phyloP scores from a whole-genome alignment of 2,329 filamentous ascomycete species.

The Ceratocystis lukuohia region DNA sequence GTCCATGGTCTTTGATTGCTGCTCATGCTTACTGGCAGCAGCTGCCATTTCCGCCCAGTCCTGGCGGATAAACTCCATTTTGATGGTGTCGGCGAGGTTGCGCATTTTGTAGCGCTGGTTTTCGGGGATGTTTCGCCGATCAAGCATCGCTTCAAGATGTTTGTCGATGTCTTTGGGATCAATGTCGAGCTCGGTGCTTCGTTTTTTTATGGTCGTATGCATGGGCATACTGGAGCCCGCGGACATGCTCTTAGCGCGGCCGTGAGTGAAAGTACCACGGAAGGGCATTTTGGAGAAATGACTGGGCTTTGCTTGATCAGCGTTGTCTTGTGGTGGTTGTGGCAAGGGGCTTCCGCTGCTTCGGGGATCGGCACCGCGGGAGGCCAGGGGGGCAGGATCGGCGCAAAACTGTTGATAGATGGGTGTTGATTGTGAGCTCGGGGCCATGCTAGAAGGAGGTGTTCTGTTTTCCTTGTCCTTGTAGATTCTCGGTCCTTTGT shows the following conservation, averaged over 20 bases:
- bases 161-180: slow-evolving; percentile 42
- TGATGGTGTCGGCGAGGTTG: slow-evolving; percentile 74
- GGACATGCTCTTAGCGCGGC: slow-evolving; percentile 26
- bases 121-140: slow-evolving; percentile 83
- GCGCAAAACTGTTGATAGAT: slow-evolving; percentile 18
- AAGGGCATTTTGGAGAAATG: slow-evolving; percentile 8
- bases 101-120: slow-evolving; percentile 93
- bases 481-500: slow-evolving; percentile 10
- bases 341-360: slow-evolving; percentile 10
- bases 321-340: background rate
- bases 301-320: slow-evolving; percentile 12
- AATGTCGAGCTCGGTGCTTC: slow-evolving; percentile 38
- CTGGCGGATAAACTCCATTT: slow-evolving; percentile 87
- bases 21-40: slow-evolving; percentile 22
- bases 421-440: slow-evolving; percentile 9
- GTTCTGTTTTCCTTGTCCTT: slow-evolving; percentile 20
- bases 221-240: slow-evolving; percentile 8
- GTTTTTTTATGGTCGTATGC: background rate
- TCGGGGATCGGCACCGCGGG: slow-evolving; percentile 7
- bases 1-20: slow-evolving; percentile 21
- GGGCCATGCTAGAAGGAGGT: slow-evolving; percentile 14
- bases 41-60: slow-evolving; percentile 60
- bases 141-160: slow-evolving; percentile 52
- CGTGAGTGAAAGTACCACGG: slow-evolving; percentile 27
- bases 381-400: background rate